Base-by-base conservation (phyloP, 2,329 filamentous ascomycete genomes). In the Chrysosporium keratinophilum region DNA sequence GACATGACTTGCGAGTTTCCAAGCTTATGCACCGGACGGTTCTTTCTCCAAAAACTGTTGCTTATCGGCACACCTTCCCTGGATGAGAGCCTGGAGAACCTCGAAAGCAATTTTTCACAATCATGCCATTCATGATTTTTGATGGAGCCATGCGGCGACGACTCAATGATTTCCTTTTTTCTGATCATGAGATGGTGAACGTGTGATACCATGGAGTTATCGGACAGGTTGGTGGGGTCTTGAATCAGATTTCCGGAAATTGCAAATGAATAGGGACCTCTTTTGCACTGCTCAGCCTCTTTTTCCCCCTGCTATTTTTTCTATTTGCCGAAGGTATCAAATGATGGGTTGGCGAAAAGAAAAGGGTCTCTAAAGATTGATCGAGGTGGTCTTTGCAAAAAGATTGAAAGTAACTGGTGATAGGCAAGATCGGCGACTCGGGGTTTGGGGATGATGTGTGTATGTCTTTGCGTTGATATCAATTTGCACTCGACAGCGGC, bases 121-220 rank as follows among this genome's bases (percentile, higher is more conserved):
- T 54, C 43, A 40, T 54, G 45, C 51, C 51, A 53, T 54, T 54
- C 44, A 49, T 48, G 51, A 49, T 48, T 37, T 34, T 53, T 45
- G 42, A 54, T 49, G 45, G 45, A 48, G 44, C 51, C 51, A 54
- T 37, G 51, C 44, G 51, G 35, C 51, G 31, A 54, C 34, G 51
- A 54, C 33, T 54, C 51, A 48, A 54, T 48, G 51, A 54, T 49
- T 48, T 52, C 50, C 19, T 52, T 52, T 28, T 52, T 54, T 43
- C 44, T 37, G 40, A 54, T 48, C 51, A 54, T 48, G 51, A 48
- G 23, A 48, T 54, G 51, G 51, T 48, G 51, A 54, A 54, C 43
- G 51, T 42, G 42, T 54, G 45, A 54, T 54, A 54, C 51, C 51
- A 54, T 54, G 51, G 51, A 49, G 51, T 54, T 54, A 54, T 40